Conservation (phyloP, 176 grass and related monocot species). For the Cymbopogon citratus region DNA sequence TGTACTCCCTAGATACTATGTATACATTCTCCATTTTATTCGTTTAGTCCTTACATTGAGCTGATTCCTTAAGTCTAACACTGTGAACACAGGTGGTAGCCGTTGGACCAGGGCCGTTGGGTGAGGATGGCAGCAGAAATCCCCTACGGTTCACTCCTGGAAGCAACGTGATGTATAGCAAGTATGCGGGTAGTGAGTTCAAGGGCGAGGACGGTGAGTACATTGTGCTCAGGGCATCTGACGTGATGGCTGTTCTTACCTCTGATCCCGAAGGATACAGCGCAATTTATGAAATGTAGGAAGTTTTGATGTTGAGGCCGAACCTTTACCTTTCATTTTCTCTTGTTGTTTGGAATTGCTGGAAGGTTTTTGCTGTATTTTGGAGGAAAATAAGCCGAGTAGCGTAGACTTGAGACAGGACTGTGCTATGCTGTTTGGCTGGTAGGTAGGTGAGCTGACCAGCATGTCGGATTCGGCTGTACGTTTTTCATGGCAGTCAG, state of each 20-base stretch:
- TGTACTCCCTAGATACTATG: neutral
- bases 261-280: neutral
- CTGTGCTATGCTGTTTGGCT: neutral
- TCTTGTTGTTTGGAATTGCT: neutral
- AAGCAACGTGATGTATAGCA: constrained; percentile 47
- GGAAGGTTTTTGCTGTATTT: neutral
- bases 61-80: neutral
- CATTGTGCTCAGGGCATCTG: constrained; percentile 53
- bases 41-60: neutral
- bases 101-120: constrained; percentile 48
- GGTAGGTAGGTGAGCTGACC: neutral
- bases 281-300: neutral
- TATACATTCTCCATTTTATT: neutral
- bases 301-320: constrained; percentile 35
- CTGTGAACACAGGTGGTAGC: constrained; percentile 34
- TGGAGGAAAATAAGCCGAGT: neutral
- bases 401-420: neutral
- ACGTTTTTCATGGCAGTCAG: neutral
- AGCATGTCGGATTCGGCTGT: neutral
- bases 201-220: constrained; percentile 52
- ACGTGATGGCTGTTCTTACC: constrained; percentile 51
- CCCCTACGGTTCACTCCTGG: constrained; percentile 37
- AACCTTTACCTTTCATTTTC: neutral
- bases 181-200: constrained; percentile 60
- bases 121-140: constrained; percentile 49